Evolutionary conservation across 306 rosid genomes (phyloP).

Genomic region (Glycyrrhiza uralensis): DNA sequence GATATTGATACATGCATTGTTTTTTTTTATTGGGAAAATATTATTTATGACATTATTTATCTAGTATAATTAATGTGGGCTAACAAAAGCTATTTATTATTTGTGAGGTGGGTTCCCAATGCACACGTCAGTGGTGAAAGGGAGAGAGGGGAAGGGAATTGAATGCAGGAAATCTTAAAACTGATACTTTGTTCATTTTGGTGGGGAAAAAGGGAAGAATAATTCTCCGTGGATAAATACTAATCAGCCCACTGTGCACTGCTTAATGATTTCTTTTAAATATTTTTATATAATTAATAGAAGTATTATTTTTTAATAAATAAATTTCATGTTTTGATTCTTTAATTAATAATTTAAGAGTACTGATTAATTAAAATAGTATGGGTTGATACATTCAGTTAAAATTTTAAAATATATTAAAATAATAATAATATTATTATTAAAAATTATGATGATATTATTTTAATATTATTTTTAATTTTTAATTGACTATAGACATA

Average conservation of each 20-base stretch:
- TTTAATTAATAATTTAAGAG: too few relatives aligned
- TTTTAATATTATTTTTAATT: too few relatives aligned
- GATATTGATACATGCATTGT: too few relatives aligned
- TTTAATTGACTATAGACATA: too few relatives aligned
- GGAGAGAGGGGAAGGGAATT: slow-evolving; percentile 47
- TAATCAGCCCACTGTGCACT: too few relatives aligned
- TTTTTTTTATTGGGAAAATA: background rate
- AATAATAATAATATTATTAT: background rate
- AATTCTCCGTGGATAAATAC: background rate
- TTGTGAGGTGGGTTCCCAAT: slow-evolving; percentile 57
- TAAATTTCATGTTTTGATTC: too few relatives aligned
- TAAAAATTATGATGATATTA: background rate
- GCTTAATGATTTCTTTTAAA: too few relatives aligned
- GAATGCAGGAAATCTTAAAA: slow-evolving; percentile 53
- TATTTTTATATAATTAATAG: too few relatives aligned
- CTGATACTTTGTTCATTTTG: slow-evolving; percentile 26
- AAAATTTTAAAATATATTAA: too few relatives aligned
- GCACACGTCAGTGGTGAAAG: slow-evolving; percentile 70
- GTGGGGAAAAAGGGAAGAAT: slow-evolving; percentile 14
- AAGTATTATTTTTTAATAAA: too few relatives aligned
- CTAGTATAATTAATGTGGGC: background rate
- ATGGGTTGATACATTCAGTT: too few relatives aligned
- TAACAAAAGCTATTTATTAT: slow-evolving; percentile 26
- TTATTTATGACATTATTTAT: background rate
- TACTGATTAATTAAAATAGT: too few relatives aligned